Base-by-base conservation (phyloP, 148 eudicot species). In the Simmondsia chinensis region DNA sequence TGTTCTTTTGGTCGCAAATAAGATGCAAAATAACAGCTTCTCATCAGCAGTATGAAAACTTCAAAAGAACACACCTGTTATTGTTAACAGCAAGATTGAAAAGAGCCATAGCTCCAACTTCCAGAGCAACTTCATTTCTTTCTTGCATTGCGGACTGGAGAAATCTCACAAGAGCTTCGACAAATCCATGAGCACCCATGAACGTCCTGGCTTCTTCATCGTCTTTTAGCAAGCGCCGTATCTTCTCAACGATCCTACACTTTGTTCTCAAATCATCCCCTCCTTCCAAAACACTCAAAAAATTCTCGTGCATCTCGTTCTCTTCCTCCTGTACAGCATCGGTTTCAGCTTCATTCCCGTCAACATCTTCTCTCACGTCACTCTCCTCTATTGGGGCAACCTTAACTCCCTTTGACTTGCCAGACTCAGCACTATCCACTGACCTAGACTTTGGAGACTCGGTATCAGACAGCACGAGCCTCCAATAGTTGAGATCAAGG, bases 111-210 rank as follows among this genome's bases (percentile, higher is more conserved):
- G 94, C 86, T 55, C 95, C 95, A 27, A 56, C 79, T 66, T 91
- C 94, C 72, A 76, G 72, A 43, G 96, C 88, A 61, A 61, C 36
- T 36, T 53, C 56, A 60, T 75, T 52, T 52, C 59, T 55, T 50
- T 68, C 83, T 33, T 48, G 38, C 58, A 86, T 58, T 30, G 86
- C 86, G n/a, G 46, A 48, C 40, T 71, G 82, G 45, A 91, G 50
- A 77, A 86, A 86, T 40, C 27, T 58, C 47, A 91, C 39, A 24
- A 91, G 67, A 33, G 83, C 83, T 66, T 86, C 86, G 53, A 86
- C 81, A 74, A 86, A 91, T 43, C 99, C 96, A 70, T 74, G 83
- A 36, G 86, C 94, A 56, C 99, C 99, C 99, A 91, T 72, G 56
- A 70, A 76, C 45, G 70, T 69, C 61, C 99, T 77, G 38, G 89